Base-by-base conservation (phyloP, 73 alveolate species). In the Paramecium primaurelia region DNA sequence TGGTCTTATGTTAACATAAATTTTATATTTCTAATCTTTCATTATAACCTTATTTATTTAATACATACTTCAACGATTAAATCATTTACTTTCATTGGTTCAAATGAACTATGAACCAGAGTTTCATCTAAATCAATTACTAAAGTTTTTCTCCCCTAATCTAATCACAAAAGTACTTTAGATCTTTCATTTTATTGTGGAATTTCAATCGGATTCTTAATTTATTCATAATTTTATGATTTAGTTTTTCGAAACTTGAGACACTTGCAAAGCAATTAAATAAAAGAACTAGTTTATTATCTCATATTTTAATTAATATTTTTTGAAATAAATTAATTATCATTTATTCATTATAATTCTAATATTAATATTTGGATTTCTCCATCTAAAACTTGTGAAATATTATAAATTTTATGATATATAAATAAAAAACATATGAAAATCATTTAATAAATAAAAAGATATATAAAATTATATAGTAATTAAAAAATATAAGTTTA, bases 111-210 rank as follows among this genome's bases (percentile, higher is more conserved):
- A 44, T 94, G 97, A n/a, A 94, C 97, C 85, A 94, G 44, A 11
- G 97, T 94, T 68, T 94, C 97, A 85, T 94, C 97, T 30, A 94
- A 69, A 71, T 94, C 97, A 7, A 94, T 59, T 1, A 94, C 77
- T 18, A 94, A 86, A n/a, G 96, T 86, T 77, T 94, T 94, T 54
- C 92, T 88, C 51, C 96, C 96, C 93, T 92, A 25, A 71, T 87
- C 60, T 30, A 73, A 73, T 80, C 30, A 80, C 58, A 26, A 80
- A 16, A 32, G 18, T 80, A 80, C 75, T 49, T 80, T 80, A 28
- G 49, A 80, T 44, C 58, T 80, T 44, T 80, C 87, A 36, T 1
- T 73, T 34, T 73, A 73, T 14, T 12, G 34, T 16, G 87, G 87
- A 73, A 73, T 38, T 4, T 73, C 64, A 9, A 73, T 40, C 0